Conservation (phyloP, 2,329 filamentous ascomycete species). For the Colletotrichum tanaceti region DNA sequence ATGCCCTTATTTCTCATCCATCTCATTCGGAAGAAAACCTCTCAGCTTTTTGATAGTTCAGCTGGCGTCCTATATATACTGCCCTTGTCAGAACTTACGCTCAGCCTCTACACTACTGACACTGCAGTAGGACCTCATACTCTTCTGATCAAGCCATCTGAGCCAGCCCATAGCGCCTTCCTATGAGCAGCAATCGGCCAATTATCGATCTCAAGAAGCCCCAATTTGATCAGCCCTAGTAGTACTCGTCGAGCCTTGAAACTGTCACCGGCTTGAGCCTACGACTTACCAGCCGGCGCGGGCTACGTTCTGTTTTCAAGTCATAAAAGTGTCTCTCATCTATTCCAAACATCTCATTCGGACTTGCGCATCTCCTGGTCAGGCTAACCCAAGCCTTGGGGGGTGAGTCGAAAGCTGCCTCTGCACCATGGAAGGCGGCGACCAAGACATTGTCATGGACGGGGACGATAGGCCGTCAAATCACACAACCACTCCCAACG, state of each 20-base stretch:
- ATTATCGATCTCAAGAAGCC: not conserved
- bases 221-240: not conserved
- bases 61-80: not conserved
- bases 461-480: constrained; percentile 58
- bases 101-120: not conserved
- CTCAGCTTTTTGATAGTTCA: too few species aligned
- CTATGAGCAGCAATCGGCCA: not conserved
- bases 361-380: not conserved
- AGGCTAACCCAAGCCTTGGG: constrained; percentile 10
- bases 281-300: not conserved
- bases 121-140: not conserved
- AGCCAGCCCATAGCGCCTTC: not conserved
- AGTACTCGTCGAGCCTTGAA: not conserved
- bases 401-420: constrained; percentile 15
- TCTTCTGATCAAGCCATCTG: not conserved
- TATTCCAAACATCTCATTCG: too few species aligned
- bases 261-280: not conserved
- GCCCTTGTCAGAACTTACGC: not conserved
- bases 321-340: not conserved
- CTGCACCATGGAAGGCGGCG: constrained; percentile 32
- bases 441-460: constrained; percentile 52
- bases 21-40: not conserved
- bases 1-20: not conserved
- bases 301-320: not conserved
- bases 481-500: constrained; percentile 55